These are phyloP conservation scores for Cercospora beticola DNA, from an alignment of 2,329 filamentous ascomycete species.

Conservation along the genomic window DNA sequence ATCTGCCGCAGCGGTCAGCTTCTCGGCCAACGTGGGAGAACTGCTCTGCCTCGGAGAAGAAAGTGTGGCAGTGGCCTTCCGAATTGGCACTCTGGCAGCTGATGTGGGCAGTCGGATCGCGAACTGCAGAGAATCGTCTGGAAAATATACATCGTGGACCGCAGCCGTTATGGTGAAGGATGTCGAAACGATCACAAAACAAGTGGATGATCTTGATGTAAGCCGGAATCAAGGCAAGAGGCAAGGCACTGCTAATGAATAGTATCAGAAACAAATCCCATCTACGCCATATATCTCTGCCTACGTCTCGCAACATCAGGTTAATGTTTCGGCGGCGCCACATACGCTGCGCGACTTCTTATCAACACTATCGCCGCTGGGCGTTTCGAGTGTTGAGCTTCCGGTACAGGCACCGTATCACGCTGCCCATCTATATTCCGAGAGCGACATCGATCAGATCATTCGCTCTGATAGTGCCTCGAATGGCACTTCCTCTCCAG, in stretches of 20 bases:
- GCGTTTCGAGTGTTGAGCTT: neutral
- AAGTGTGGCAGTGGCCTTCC: neutral
- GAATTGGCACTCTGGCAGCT: neutral
- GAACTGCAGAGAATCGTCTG: neutral
- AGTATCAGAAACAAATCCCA: neutral
- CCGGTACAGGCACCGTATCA: neutral
- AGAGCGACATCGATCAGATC: neutral
- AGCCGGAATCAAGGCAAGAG: neutral
- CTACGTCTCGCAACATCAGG: neutral
- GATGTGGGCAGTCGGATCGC: neutral
- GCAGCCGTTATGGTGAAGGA: neutral
- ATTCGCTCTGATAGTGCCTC: neutral
- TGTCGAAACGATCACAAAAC: neutral
- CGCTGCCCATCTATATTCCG: neutral
- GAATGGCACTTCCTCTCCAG: neutral
- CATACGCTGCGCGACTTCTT: neutral
- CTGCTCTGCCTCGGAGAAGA: neutral
- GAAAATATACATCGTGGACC: neutral
- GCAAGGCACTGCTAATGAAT: neutral
- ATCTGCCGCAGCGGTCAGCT: neutral
- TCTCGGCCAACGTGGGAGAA: neutral
- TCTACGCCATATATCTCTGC: neutral
- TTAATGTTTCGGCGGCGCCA: neutral
- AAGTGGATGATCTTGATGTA: neutral
- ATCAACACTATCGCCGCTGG: neutral